Evolutionary conservation across 1,284 basidiomycete species (phyloP).

Genomic region (Ustilago bromivora): DNA sequence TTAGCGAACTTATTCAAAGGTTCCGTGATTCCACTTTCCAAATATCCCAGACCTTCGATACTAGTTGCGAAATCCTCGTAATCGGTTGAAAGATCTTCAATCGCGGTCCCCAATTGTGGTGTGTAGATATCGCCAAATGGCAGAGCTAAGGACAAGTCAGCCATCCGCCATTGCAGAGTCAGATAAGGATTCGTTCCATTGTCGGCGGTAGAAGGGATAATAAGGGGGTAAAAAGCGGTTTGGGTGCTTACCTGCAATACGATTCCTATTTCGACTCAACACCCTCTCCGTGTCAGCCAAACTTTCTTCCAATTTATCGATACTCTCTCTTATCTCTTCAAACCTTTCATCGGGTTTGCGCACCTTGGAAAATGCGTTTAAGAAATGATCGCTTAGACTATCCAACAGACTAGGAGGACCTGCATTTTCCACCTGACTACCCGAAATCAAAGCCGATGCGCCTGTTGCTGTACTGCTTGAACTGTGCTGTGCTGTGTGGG

Average conservation of each 20-base stretch:
- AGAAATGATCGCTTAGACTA: slow-evolving; percentile 91
- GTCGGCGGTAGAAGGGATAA: not conserved
- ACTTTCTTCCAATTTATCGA: slow-evolving; percentile 96
- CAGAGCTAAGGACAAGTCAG: slow-evolving; percentile 34
- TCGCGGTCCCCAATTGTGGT: slow-evolving; percentile 52
- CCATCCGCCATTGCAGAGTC: slow-evolving; percentile 3
- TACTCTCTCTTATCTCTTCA: slow-evolving; percentile 85
- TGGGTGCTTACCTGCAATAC: slow-evolving; percentile 78
- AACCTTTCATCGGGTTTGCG: slow-evolving; percentile 97
- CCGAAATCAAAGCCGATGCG: slow-evolving; percentile 21
- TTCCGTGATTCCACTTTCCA: slow-evolving; percentile 97
- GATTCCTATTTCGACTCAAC: slow-evolving; percentile 51
- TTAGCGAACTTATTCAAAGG: slow-evolving; percentile 95
- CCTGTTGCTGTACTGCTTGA: slow-evolving; percentile 18
- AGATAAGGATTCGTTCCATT: slow-evolving; percentile 6
- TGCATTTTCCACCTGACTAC: slow-evolving; percentile 37
- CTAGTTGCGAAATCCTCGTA: slow-evolving; percentile 96
- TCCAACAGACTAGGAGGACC: slow-evolving; percentile 72
- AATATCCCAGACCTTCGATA: slow-evolving; percentile 94
- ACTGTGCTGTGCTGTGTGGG: slow-evolving; percentile 54
- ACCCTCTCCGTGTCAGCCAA: slow-evolving; percentile 78
- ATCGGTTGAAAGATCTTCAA: slow-evolving; percentile 80
- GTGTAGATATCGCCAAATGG: slow-evolving; percentile 62
- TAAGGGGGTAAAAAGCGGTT: not conserved
- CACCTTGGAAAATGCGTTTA: slow-evolving; percentile 94